Conservation (phyloP, 2,329 filamentous ascomycete species). For the Cladosporium sp. region DNA sequence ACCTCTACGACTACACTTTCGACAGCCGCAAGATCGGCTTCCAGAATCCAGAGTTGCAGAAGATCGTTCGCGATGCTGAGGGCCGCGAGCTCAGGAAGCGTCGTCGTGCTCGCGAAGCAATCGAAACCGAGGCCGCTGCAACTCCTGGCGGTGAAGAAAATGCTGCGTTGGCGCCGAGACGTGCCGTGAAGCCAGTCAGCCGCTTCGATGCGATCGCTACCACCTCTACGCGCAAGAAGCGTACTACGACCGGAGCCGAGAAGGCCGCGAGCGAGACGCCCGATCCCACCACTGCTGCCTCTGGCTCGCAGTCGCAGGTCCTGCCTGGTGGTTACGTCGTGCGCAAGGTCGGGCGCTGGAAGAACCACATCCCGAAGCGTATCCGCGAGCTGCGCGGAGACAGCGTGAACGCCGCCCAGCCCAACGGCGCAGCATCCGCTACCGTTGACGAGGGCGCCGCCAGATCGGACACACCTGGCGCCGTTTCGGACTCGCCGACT, state of each 20-base stretch:
- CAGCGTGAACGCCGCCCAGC: constrained; percentile 19
- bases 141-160: constrained; percentile 6
- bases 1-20: constrained; percentile 54
- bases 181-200: constrained; percentile 23
- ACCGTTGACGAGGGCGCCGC: neutral
- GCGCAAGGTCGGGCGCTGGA: constrained; percentile 25
- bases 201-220: constrained; percentile 26
- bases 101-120: constrained; percentile 33
- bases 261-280: constrained; percentile 19
- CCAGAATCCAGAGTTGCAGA: constrained; percentile 53
- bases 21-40: constrained; percentile 46
- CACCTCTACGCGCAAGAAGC: constrained; percentile 19
- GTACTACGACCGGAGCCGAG: constrained; percentile 13
- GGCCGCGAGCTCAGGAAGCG: constrained; percentile 43
- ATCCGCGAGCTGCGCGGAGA: constrained; percentile 42
- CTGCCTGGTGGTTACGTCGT: constrained; percentile 18
- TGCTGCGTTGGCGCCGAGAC: constrained; percentile 4
- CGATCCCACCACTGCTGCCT: constrained; percentile 12
- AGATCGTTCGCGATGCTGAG: constrained; percentile 39
- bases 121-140: constrained; percentile 7
- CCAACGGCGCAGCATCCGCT: neutral
- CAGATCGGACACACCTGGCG: constrained; percentile 11
- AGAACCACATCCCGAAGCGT: constrained; percentile 33
- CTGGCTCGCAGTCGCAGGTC: constrained; percentile 1
- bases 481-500: constrained; percentile 12